phyloP scores from a whole-genome alignment of 768 basidiomycete genomes.

The Naematelia encephala region DNA sequence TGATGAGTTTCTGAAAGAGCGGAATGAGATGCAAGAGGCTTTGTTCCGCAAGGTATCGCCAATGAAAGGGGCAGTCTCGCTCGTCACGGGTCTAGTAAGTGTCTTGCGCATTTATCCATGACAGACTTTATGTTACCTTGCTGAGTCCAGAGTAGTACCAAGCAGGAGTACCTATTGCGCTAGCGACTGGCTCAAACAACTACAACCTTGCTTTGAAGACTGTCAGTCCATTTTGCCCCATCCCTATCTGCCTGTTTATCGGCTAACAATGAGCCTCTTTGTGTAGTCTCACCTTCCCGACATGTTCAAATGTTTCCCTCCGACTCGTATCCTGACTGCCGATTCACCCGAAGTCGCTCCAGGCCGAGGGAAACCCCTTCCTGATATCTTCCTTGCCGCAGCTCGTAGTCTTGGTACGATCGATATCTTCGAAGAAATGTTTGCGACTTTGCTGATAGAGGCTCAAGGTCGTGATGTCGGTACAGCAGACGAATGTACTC shows the following conservation, averaged over 20 bases:
- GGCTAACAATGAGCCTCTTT: not conserved
- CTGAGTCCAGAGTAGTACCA: constrained; percentile 37
- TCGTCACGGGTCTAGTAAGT: constrained; percentile 45
- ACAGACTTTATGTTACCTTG: not conserved
- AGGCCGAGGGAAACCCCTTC: constrained; percentile 48
- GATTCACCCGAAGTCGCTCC: constrained; percentile 44
- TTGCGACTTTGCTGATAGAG: not conserved
- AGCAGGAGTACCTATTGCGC: constrained; percentile 44
- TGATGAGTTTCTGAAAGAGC: constrained; percentile 41
- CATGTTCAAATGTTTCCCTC: constrained; percentile 44
- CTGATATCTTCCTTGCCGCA: constrained; percentile 49
- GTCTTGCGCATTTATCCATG: not conserved
- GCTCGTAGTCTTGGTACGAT: constrained; percentile 43
- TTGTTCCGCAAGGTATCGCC: constrained; percentile 40
- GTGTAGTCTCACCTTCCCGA: constrained; percentile 44
- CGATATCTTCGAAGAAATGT: no score
- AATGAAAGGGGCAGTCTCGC: constrained; percentile 41
- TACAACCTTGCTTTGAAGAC: constrained; percentile 39
- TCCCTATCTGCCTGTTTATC: no score
- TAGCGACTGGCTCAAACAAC: constrained; percentile 44
- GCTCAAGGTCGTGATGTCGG: constrained; percentile 43
- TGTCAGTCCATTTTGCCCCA: no score
- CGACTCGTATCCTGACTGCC: constrained; percentile 41
- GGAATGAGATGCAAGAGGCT: constrained; percentile 37
- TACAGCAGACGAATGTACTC: constrained; percentile 30